phyloP scores from a whole-genome alignment of 257 asterid species.

The Solanum clarkiae region DNA sequence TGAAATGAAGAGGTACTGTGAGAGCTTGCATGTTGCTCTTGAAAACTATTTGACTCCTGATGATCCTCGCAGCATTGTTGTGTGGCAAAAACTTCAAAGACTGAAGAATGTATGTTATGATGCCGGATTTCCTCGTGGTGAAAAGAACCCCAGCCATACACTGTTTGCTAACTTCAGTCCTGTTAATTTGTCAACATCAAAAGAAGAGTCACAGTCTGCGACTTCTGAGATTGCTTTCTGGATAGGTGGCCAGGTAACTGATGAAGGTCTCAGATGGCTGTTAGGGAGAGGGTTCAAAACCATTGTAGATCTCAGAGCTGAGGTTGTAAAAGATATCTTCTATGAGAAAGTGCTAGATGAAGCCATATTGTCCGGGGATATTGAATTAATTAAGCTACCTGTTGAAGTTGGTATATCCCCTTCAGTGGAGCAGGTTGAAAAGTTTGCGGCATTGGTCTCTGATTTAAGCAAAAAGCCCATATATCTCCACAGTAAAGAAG shows the following conservation, averaged over 20 bases:
- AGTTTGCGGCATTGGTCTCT: conserved; percentile 59
- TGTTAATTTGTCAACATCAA: conserved; percentile 39
- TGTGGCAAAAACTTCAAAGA: conserved; percentile 86
- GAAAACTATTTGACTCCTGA: conserved; percentile 79
- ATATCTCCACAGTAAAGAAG: conserved; percentile 91
- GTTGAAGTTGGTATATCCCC: conserved; percentile 82
- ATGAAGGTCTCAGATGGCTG: conserved; percentile 80
- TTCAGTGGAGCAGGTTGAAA: conserved; percentile 65
- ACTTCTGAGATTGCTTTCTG: conserved; percentile 57
- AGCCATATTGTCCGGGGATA: conserved; percentile 40
- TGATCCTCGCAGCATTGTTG: conserved; percentile 57
- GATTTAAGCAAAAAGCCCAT: conserved; percentile 56
- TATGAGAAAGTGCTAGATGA: conserved; percentile 42
- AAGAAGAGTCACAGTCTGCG: conserved; percentile 29
- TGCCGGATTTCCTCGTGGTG: conserved; percentile 77
- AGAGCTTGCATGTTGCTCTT: conserved; percentile 89
- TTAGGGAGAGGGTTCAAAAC: conserved; percentile 74
- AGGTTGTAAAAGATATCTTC: conserved; percentile 73
- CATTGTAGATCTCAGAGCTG: conserved; percentile 87
- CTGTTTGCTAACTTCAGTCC: conserved; percentile 87
- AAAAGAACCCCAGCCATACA: conserved; percentile 57
- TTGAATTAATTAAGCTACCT: conserved; percentile 68
- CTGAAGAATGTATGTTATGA: conserved; percentile 83
- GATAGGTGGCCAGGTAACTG: conserved; percentile 95
- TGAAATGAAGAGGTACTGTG: conserved; percentile 97